Conservation (phyloP, 257 asterid genomes). For the Haberlea rhodopensis region DNA sequence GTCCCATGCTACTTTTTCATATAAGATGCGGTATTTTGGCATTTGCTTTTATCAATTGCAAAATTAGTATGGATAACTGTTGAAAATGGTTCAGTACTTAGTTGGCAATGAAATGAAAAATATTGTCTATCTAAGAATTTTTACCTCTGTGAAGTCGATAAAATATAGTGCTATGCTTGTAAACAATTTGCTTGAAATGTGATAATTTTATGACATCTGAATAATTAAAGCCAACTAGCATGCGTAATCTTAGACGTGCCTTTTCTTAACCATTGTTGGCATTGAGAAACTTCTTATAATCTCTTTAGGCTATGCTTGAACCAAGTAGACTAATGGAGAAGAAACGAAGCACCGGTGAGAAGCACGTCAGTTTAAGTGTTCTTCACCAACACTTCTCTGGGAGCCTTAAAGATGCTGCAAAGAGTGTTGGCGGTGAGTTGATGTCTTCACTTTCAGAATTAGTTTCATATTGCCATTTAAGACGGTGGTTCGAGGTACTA, state of each 20-base stretch:
- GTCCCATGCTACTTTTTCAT: too few relatives aligned
- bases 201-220: background rate
- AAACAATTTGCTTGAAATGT: background rate
- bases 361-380: conserved; percentile 59
- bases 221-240: background rate
- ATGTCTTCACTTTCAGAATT: background rate
- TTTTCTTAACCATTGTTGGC: background rate
- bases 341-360: conserved; percentile 59
- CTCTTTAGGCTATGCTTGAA: conserved; percentile 30
- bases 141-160: too few relatives aligned
- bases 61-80: too few relatives aligned
- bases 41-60: too few relatives aligned
- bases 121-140: too few relatives aligned
- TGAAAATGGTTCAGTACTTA: too few relatives aligned
- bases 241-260: background rate
- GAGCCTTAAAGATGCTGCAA: conserved; percentile 79
- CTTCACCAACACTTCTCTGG: conserved; percentile 74
- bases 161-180: too few relatives aligned
- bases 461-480: background rate
- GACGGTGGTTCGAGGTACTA: too few relatives aligned
- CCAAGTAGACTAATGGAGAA: conserved; percentile 41
- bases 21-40: too few relatives aligned
- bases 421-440: conserved; percentile 70
- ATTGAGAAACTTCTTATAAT: conserved; percentile 3
- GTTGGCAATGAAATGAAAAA: too few relatives aligned